Evolutionary conservation across 1,284 basidiomycete species (phyloP), one percentile per base, ranked within the genome.

Genomic region (Malassezia obtusa): DNA sequence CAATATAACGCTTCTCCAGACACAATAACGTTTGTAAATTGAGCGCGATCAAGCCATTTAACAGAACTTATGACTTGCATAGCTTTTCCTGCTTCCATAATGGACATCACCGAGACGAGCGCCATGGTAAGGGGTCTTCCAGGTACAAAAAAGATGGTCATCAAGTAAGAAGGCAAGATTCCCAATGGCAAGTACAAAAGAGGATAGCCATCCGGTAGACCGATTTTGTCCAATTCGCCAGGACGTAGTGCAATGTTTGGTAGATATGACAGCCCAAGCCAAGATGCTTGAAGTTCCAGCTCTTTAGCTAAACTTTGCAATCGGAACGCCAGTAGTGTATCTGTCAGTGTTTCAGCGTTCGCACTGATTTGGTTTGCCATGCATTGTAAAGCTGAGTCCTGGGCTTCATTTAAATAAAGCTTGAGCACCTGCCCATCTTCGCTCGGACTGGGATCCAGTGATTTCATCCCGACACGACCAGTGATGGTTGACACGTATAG

Each of bases 31-130:
- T 33, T 43, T 5, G 28, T 32, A 12, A 55, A 4, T 15, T 39
- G 41, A 8, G 28, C 31, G 11, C 46, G 49, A 19, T 55, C 47
- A 4, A 55, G 39, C 47, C 47, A 55, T n/a, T 55, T 55, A 17
- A 55, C 52, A 8, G 52, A 55, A 24, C 38, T 50, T 22, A 55
- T 40, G 22, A 30, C 47, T 21, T 45, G 47, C 40, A 39, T 19
- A 21, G 33, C 24, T 22, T 55, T 55, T 19, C 52, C 48, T 8
- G 40, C 45, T 15, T 55, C 43, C 11, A 22, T 26, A 12, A 38
- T 28, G 9, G 47, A 19, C 19, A 43, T 31, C 19, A 55, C 28
- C 7, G 33, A 43, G 10, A 55, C 24, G 8, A 55, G 21, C 11
- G 52, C 52, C 35, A 55, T 45, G n/a, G 28, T 24, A 8, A 49